A percentile compares a stretch with the other conserved stretches of the same genome.
Evolutionary conservation across 1,284 basidiomycete species (phyloP).

Genomic region (Pascua sp.): DNA sequence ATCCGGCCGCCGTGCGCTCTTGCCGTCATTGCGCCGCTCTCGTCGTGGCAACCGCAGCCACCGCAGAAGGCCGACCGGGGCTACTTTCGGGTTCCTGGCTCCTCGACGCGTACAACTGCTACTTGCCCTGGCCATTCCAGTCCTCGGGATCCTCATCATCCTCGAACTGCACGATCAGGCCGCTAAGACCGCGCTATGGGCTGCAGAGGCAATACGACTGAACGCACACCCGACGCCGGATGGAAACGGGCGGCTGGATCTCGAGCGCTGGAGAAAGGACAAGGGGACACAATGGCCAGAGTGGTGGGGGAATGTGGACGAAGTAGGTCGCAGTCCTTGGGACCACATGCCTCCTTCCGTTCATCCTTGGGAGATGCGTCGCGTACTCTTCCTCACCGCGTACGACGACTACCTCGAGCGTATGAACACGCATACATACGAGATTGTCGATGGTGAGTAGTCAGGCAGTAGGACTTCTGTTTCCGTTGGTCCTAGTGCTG

Average conservation of each 20-base stretch:
- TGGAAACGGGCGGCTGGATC: not conserved
- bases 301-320: constrained; percentile 45
- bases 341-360: constrained; percentile 28
- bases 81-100: no score
- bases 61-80: no score
- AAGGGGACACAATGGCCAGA: constrained; percentile 25
- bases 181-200: not conserved
- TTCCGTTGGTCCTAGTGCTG: not conserved
- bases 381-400: constrained; percentile 47
- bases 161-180: not conserved
- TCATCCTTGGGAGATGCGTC: constrained; percentile 14
- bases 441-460: constrained; percentile 42
- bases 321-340: constrained; percentile 41
- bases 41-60: no score
- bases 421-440: constrained; percentile 49
- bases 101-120: no score
- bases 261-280: not conserved
- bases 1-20: no score
- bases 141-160: not conserved
- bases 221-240: not conserved
- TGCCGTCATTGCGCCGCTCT: no score
- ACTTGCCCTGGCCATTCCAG: not conserved
- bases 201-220: not conserved
- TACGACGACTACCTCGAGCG: constrained; percentile 47
- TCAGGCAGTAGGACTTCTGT: not conserved